A percentile compares a stretch with the other conserved stretches of the same genome.
phyloP scores from a whole-genome alignment of 228 moss, liverwort and hornwort species.

The Sphagnum magellanicum region DNA sequence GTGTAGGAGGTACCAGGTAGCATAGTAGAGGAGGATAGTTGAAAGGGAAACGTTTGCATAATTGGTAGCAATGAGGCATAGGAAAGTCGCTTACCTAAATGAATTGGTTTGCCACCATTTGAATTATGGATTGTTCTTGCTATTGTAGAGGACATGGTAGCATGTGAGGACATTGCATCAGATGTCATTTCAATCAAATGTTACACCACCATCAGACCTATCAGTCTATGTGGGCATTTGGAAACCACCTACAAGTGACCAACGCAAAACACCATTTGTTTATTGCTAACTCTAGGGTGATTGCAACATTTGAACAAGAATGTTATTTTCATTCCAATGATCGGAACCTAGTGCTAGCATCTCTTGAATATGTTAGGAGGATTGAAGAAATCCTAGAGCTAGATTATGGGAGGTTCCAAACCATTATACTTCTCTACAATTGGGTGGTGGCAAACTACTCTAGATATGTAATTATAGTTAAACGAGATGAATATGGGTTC shows the following conservation, averaged over 20 bases:
- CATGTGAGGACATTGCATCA: not conserved
- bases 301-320: not conserved
- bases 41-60: too few relatives aligned
- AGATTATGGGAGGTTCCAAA: not conserved
- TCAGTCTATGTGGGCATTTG: not conserved
- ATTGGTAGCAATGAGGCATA: too few relatives aligned
- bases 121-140: too few relatives aligned
- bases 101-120: too few relatives aligned
- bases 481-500: not conserved
- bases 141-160: not conserved
- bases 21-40: too few relatives aligned
- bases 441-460: not conserved
- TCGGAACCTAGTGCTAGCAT: not conserved
- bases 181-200: not conserved
- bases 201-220: not conserved
- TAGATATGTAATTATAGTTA: not conserved
- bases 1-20: too few relatives aligned
- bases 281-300: not conserved
- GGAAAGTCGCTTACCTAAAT: too few relatives aligned
- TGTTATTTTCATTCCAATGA: not conserved
- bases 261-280: not conserved
- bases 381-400: not conserved
- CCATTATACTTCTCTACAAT: not conserved
- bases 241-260: not conserved
- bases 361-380: not conserved